Base-by-base conservation (phyloP, 768 basidiomycete species). In the Calocybe gangraenosa region DNA sequence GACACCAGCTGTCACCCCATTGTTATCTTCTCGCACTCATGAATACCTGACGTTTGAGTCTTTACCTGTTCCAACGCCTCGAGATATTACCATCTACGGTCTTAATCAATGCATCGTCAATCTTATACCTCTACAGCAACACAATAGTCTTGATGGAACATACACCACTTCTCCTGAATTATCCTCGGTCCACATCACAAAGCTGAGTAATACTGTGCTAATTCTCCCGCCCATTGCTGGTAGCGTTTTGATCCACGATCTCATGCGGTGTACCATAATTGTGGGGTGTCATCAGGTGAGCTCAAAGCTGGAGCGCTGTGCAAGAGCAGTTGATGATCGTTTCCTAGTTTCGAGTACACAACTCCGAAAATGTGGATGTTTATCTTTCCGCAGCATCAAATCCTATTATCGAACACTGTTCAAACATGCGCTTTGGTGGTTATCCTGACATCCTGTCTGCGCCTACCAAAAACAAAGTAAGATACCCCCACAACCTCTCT, bases 321-420 rank as follows among this genome's bases (percentile, higher is more conserved):
- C 13, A 22, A 35, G 20, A 18, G 21, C 2, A 14, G 30, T 11
- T 19, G 23, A 48, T 23, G 28, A 9, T 21, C 44, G 19, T 17
- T 22, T 19, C 39, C 15, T 40, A 95, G 92, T 92, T 92, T 59
- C 82, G 92, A 35, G 92, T 95, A 79, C 92, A 94, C 60, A 71
- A 75, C 15, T 91, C 92, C 1, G 69, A 58, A 0, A 48, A 68
- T 7, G 76, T 84, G 0, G 78, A 81, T 40, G 75, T 92, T 2
- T 82, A 85, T 54, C 72, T 94, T 2, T 67, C 76, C 4, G 78
- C 82, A 9, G 58, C 65, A 3, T 90, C 89, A 3, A 79, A 82
- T 36, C 91, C 92, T 1, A 73, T 91, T 61, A 90, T 94, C 35
- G 92, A 95, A 57, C 71, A 84, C 50, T 92, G 82, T 54, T 66